Evolutionary conservation across 768 basidiomycete species (phyloP).

Genomic region (Suillus ampliporus): DNA sequence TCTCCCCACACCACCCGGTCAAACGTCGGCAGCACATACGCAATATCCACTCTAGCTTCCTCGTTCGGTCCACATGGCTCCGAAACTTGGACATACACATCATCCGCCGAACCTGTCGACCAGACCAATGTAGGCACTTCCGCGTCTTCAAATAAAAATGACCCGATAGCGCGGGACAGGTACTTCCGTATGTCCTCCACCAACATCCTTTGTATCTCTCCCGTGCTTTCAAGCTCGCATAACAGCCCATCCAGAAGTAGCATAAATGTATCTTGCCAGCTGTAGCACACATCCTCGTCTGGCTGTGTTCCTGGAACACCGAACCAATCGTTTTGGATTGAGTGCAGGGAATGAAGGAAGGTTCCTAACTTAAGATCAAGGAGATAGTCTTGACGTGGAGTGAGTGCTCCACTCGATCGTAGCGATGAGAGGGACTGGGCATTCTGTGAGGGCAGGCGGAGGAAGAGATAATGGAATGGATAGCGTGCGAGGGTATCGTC

Average conservation of each 20-base stretch:
- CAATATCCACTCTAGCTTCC: conserved; percentile 31
- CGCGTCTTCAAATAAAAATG: conserved; percentile 78
- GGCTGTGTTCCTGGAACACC: conserved; percentile 51
- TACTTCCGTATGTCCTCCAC: conserved; percentile 51
- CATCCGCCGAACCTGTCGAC: conserved; percentile 63
- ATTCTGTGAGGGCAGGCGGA: conserved; percentile 38
- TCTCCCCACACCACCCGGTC: conserved; percentile 75
- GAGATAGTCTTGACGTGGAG: conserved; percentile 44
- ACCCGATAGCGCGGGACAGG: conserved; percentile 74
- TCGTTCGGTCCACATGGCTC: conserved; percentile 10
- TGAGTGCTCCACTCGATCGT: conserved; percentile 34
- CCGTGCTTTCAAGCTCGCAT: conserved; percentile 33
- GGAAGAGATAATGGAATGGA: conserved; percentile 57
- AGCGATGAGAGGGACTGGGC: conserved; percentile 44
- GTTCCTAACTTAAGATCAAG: conserved; percentile 68
- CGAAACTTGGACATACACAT: conserved; percentile 56
- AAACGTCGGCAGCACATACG: conserved; percentile 46
- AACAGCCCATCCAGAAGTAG: conserved; percentile 60
- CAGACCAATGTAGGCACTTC: conserved; percentile 72
- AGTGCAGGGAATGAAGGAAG: conserved; percentile 67
- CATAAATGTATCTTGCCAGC: conserved; percentile 81
- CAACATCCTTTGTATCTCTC: conserved; percentile 35
- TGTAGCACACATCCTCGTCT: conserved; percentile 47
- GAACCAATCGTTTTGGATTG: conserved; percentile 79
- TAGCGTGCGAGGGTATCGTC: conserved; percentile 51